These are phyloP conservation scores for Triglochin maritima DNA, from an alignment of 106 monocot genomes.

Conservation along the genomic window DNA sequence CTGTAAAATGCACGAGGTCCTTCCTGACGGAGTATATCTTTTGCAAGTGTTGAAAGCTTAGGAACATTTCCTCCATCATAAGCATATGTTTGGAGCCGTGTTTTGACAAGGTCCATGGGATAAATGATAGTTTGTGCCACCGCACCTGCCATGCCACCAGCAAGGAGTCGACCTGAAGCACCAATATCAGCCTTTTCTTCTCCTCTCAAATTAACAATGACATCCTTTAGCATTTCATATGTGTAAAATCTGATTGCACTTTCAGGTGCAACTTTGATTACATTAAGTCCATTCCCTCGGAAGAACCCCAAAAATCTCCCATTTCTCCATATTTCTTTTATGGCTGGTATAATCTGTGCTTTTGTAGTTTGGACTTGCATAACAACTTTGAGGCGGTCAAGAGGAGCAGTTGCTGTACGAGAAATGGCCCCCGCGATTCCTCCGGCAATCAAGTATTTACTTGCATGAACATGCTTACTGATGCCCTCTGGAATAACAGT, in stretches of 20 bases:
- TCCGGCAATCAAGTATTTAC: slow-evolving; percentile 77
- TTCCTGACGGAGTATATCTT: slow-evolving; percentile 70
- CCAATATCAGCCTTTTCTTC: slow-evolving; percentile 63
- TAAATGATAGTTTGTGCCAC: slow-evolving; percentile 82
- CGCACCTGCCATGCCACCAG: slow-evolving; percentile 78
- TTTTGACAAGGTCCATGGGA: slow-evolving; percentile 86
- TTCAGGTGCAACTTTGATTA: slow-evolving; percentile 82
- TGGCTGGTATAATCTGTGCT: slow-evolving; percentile 34
- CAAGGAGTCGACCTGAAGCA: slow-evolving; percentile 51
- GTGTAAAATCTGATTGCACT: slow-evolving; percentile 84
- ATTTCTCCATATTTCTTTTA: slow-evolving; percentile 68
- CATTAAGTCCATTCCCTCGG: slow-evolving; percentile 80
- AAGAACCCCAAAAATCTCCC: slow-evolving; percentile 53
- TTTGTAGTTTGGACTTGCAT: slow-evolving; percentile 72
- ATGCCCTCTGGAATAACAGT: slow-evolving; percentile 80
- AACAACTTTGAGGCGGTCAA: slow-evolving; percentile 71
- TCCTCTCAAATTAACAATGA: slow-evolving; percentile 46
- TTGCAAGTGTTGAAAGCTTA: slow-evolving; percentile 40
- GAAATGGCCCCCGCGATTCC: slow-evolving; percentile 80
- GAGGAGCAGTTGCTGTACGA: slow-evolving; percentile 76
- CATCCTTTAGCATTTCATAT: slow-evolving; percentile 65
- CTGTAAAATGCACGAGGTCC: slow-evolving; percentile 84
- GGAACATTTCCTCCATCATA: slow-evolving; percentile 52
- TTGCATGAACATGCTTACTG: slow-evolving; percentile 67
- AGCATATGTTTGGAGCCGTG: slow-evolving; percentile 53